Evolutionary conservation across 2,329 filamentous ascomycete genomes (phyloP).

Genomic region (Neofusicoccum laricinum): DNA sequence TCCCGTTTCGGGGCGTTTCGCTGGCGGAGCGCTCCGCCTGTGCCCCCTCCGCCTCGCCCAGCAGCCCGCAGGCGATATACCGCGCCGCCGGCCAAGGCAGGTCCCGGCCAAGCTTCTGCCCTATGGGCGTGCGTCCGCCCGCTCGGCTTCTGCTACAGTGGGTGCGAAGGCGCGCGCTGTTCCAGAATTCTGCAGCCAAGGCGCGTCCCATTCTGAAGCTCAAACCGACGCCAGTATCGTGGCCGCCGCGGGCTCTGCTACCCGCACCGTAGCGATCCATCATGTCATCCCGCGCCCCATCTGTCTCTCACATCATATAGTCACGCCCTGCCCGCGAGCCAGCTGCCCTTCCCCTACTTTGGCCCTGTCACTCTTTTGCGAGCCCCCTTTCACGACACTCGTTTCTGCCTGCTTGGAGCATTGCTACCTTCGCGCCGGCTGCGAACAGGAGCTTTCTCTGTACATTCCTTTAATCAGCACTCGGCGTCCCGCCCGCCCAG

Average conservation of each 20-base stretch:
- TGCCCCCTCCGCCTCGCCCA: not conserved
- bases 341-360: constrained; percentile 14
- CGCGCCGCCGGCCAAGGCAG: not conserved
- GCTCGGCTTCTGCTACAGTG: constrained; percentile 17
- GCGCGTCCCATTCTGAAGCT: not conserved
- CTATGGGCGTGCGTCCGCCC: constrained; percentile 1
- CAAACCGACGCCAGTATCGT: constrained; percentile 2
- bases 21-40: not conserved
- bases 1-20: constrained; percentile 15
- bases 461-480: constrained; percentile 12
- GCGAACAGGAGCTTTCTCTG: constrained; percentile 12
- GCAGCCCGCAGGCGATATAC: no score
- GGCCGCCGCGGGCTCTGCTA: not conserved
- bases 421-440: constrained; percentile 13
- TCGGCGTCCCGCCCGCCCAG: no score
- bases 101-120: constrained; percentile 12
- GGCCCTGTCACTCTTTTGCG: constrained; percentile 17
- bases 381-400: not conserved
- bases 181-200: constrained; percentile 16
- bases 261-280: not conserved
- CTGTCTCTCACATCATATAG: constrained; percentile 3
- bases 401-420: constrained; percentile 5
- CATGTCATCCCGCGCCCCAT: not conserved
- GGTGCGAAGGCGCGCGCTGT: constrained; percentile 6
- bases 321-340: not conserved